Evolutionary conservation across 2,329 filamentous ascomycete genomes (phyloP).

Genomic region (Phialocephala subalpina): DNA sequence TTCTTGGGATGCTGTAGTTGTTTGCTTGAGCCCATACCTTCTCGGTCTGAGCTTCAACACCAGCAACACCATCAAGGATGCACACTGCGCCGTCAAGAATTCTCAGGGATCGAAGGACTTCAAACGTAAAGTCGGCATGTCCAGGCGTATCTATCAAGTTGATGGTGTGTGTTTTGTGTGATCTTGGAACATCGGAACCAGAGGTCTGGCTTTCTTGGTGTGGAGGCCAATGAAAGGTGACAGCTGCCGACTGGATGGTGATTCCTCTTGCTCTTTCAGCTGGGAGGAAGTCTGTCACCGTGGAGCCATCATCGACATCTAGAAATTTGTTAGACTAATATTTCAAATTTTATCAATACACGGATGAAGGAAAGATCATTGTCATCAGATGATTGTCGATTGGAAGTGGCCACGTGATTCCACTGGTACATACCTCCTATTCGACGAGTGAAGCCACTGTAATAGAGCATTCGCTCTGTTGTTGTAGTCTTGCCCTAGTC

Average conservation of each 20-base stretch:
- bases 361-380: neutral
- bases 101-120: conserved; percentile 88
- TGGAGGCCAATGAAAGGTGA: conserved; percentile 93
- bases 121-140: conserved; percentile 97
- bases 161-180: conserved; percentile 70
- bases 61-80: conserved; percentile 90
- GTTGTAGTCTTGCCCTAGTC: conserved; percentile 90
- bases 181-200: conserved; percentile 53
- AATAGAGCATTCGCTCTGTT: conserved; percentile 98
- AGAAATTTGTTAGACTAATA: conserved; percentile 6
- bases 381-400: neutral
- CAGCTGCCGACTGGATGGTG: conserved; percentile 96
- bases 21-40: conserved; percentile 94
- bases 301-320: conserved; percentile 96
- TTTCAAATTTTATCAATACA: neutral
- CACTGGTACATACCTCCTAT: conserved; percentile 67
- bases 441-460: conserved; percentile 87
- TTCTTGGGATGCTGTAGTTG: conserved; percentile 82
- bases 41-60: conserved; percentile 96
- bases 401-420: neutral
- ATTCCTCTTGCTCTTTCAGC: conserved; percentile 92
- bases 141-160: conserved; percentile 97
- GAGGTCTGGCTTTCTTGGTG: conserved; percentile 41
- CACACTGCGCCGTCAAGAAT: conserved; percentile 92
- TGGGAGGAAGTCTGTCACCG: conserved; percentile 95